phyloP scores from a whole-genome alignment of 352 stramenopile species.

The Globisporangium irregulare region DNA sequence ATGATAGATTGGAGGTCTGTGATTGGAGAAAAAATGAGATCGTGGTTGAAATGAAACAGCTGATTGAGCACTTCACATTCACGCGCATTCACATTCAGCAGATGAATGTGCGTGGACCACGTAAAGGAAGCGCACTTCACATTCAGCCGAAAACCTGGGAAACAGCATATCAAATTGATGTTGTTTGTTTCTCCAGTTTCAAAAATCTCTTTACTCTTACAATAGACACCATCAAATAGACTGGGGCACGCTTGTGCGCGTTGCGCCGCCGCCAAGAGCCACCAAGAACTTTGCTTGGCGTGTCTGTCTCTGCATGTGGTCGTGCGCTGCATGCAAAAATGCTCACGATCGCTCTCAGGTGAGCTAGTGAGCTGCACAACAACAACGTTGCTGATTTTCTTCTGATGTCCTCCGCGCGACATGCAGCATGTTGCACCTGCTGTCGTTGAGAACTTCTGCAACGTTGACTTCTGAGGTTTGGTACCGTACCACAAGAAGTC shows the following conservation, averaged over 20 bases:
- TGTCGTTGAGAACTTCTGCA: not conserved
- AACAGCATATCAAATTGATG: not conserved
- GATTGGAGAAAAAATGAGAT: not conserved
- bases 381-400: not conserved
- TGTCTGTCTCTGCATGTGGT: not conserved
- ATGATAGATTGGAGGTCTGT: not conserved
- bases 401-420: not conserved
- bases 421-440: not conserved
- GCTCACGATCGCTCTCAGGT: not conserved
- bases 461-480: slow-evolving; percentile 1
- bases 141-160: not conserved
- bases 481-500: not conserved
- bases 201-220: not conserved
- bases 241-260: not conserved
- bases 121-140: not conserved
- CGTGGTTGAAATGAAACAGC: not conserved
- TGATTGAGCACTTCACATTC: slow-evolving; percentile 7
- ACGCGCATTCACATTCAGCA: slow-evolving; percentile 1
- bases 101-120: not conserved
- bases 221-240: not conserved
- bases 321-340: not conserved
- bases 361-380: not conserved
- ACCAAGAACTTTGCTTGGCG: not conserved
- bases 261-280: not conserved
- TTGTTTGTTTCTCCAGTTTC: too few species aligned